Evolutionary conservation across 768 basidiomycete genomes (phyloP).

Genomic region (Suillus discolor): DNA sequence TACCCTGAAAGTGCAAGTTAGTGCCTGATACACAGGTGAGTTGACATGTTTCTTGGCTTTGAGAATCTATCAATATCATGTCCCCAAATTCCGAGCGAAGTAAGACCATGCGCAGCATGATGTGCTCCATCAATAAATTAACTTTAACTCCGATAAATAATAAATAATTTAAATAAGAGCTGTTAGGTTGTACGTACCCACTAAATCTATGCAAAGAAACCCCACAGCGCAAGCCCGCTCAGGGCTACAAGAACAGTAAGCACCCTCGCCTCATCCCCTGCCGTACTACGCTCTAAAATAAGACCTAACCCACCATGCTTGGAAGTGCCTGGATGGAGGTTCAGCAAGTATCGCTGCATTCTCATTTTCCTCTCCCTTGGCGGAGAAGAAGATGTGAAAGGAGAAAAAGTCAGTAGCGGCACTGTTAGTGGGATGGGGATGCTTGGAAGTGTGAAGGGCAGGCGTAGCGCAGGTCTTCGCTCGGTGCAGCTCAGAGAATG

Average conservation of each 20-base stretch:
- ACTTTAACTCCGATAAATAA: too few species aligned
- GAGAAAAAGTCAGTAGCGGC: slow-evolving; percentile 12
- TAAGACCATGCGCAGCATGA: neutral
- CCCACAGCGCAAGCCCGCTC: slow-evolving; percentile 33
- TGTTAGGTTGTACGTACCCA: too few species aligned
- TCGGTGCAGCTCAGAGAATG: slow-evolving; percentile 53
- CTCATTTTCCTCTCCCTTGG: slow-evolving; percentile 23
- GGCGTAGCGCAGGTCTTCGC: slow-evolving; percentile 33
- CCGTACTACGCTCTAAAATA: slow-evolving; percentile 57
- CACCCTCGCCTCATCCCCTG: slow-evolving; percentile 64
- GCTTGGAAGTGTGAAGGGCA: slow-evolving; percentile 31
- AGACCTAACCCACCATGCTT: slow-evolving; percentile 45
- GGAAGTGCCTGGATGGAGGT: slow-evolving; percentile 37
- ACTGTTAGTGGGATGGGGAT: slow-evolving; percentile 31
- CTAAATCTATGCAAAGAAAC: slow-evolving; percentile 26
- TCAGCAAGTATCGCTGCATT: slow-evolving; percentile 27
- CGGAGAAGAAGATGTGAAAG: slow-evolving; percentile 36
- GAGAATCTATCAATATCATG: neutral
- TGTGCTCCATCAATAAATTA: neutral
- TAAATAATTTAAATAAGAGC: too few species aligned
- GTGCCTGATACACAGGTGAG: neutral
- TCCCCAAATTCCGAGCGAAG: neutral
- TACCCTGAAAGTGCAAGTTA: neutral
- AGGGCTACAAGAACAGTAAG: slow-evolving; percentile 28
- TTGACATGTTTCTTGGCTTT: neutral